These are phyloP conservation scores for Kodamaea sp. DNA, from an alignment of 1,139 yeast genomes.

Conservation along the genomic window DNA sequence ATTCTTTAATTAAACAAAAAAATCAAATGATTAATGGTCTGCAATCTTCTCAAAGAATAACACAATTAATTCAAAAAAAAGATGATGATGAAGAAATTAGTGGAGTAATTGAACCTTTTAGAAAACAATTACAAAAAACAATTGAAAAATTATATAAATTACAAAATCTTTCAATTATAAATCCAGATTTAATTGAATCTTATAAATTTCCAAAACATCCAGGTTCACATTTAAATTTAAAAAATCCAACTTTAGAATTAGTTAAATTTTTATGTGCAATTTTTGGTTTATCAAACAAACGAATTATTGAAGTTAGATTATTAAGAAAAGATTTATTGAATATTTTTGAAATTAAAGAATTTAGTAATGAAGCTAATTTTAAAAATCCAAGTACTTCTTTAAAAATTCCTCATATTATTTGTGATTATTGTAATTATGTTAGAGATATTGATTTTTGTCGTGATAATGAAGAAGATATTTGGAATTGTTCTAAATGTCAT, in stretches of 20 bases:
- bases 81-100: constrained; percentile 31
- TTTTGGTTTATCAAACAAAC: constrained; percentile 58
- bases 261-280: constrained; percentile 76
- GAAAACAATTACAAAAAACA: constrained; percentile 64
- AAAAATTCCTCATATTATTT: constrained; percentile 62
- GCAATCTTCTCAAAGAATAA: constrained; percentile 50
- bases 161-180: constrained; percentile 70
- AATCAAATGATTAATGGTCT: constrained; percentile 35
- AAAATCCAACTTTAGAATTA: constrained; percentile 75
- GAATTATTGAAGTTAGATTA: constrained; percentile 69
- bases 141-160: constrained; percentile 60
- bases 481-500: constrained; percentile 71
- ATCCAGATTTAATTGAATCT: constrained; percentile 60
- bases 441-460: constrained; percentile 82
- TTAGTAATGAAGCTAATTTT: constrained; percentile 74
- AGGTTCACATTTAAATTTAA: constrained; percentile 59
- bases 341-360: constrained; percentile 78
- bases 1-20: constrained; percentile 61
- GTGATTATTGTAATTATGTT: constrained; percentile 74
- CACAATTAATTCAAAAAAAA: constrained; percentile 54
- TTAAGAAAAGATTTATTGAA: constrained; percentile 71
- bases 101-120: constrained; percentile 49
- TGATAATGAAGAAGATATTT: constrained; percentile 48
- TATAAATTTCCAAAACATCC: constrained; percentile 72
- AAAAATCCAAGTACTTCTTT: constrained; percentile 72